phyloP scores from a whole-genome alignment of 805 yeast species.

The Starmerella stigmatis region DNA sequence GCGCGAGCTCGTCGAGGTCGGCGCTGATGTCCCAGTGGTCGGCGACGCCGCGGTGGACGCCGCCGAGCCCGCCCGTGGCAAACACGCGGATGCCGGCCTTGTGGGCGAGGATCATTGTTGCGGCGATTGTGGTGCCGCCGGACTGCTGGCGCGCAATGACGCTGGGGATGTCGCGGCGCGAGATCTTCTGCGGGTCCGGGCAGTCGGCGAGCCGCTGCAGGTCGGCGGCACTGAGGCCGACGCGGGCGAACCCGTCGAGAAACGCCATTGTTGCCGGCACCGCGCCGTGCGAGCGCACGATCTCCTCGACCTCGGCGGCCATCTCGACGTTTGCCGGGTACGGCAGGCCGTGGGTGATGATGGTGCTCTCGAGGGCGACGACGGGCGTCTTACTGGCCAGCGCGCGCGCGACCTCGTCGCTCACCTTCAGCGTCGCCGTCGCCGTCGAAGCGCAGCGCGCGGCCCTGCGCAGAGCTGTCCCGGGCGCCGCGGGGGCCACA shows the following conservation, averaged over 20 bases:
- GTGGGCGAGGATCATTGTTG: constrained; percentile 73
- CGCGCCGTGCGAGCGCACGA: constrained; percentile 52
- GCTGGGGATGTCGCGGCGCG: constrained; percentile 68
- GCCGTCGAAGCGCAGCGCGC: neutral
- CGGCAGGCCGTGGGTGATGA: constrained; percentile 83
- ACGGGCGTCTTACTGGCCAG: constrained; percentile 49
- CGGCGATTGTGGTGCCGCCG: constrained; percentile 88
- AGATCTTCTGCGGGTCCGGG: constrained; percentile 44
- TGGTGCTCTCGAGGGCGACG: constrained; percentile 78
- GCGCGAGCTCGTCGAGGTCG: constrained; percentile 72
- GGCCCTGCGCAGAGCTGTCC: neutral
- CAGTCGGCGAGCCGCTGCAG: constrained; percentile 41
- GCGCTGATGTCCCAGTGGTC: constrained; percentile 72
- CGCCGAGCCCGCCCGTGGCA: constrained; percentile 91
- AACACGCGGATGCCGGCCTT: constrained; percentile 70
- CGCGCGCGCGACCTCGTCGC: constrained; percentile 52
- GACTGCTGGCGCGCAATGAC: constrained; percentile 51
- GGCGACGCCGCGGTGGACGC: constrained; percentile 75
- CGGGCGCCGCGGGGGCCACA: neutral
- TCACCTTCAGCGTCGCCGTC: constrained; percentile 15
- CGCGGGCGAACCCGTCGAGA: constrained; percentile 56
- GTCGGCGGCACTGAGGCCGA: constrained; percentile 48
- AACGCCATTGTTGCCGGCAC: constrained; percentile 82
- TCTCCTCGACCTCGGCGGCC: constrained; percentile 58
- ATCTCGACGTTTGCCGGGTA: constrained; percentile 62